A percentile compares a stretch with the other conserved stretches of the same genome.
phyloP scores from a whole-genome alignment of 352 stramenopile genomes.

The Globisporangium recalcitrans region DNA sequence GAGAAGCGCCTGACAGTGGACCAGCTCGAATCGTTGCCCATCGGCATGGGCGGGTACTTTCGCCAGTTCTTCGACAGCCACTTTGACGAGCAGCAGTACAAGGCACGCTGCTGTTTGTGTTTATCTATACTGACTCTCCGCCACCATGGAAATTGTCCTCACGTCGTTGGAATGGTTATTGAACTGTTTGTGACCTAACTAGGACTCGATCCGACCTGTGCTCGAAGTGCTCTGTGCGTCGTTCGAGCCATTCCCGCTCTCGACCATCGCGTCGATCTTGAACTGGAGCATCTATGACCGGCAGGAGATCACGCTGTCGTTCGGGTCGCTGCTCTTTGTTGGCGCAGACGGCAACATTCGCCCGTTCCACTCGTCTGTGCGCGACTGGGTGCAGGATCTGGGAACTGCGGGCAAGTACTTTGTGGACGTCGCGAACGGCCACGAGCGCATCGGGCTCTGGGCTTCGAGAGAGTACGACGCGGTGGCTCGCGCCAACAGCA shows the following conservation, averaged over 20 bases:
- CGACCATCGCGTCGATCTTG: constrained; percentile 43
- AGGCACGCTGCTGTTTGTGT: constrained; percentile 16
- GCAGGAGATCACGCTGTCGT: constrained; percentile 40
- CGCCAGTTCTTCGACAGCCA: constrained; percentile 69
- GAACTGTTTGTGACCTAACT: background rate
- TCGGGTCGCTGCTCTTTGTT: constrained; percentile 58
- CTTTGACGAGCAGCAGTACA: constrained; percentile 52
- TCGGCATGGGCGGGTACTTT: constrained; percentile 62
- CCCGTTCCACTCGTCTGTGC: constrained; percentile 74
- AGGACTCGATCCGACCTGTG: constrained; percentile 47
- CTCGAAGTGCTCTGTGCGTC: constrained; percentile 66
- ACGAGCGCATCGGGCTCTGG: constrained; percentile 59
- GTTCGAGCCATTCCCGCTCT: constrained; percentile 50
- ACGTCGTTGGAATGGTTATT: background rate
- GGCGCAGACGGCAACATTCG: constrained; percentile 36
- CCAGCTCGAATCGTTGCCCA: constrained; percentile 47
- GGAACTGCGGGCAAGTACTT: constrained; percentile 43
- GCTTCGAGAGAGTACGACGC: constrained; percentile 50
- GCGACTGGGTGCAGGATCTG: constrained; percentile 64
- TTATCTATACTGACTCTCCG: background rate
- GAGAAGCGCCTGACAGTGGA: constrained; percentile 44
- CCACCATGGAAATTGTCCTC: background rate
- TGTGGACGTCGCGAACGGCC: constrained; percentile 45
- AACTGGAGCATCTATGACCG: constrained; percentile 56
- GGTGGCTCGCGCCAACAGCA: constrained; percentile 36